Base-by-base conservation (phyloP, 805 yeast species). In the Hermanozyma aechmeae region DNA sequence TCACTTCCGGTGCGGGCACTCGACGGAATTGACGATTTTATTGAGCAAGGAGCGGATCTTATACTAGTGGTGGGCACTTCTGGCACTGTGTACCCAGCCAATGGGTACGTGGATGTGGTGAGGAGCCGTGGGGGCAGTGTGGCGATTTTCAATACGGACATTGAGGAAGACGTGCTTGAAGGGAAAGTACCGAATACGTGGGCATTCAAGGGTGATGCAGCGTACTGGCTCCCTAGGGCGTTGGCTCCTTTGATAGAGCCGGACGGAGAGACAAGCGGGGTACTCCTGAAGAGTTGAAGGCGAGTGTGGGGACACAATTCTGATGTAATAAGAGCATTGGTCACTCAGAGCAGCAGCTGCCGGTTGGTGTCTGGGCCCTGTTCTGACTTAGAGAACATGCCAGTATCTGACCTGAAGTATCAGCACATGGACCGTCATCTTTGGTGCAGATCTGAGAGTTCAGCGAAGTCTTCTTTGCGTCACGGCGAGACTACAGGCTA, bases 11-110 rank as follows among this genome's bases (percentile, higher is more conserved):
- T 82, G 31, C 56, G 56, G 27, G 68, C 65, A 9, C 68, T 86
- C 33, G 77, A 75, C 35, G 56, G 56, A 24, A 84, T 83, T 4
- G 95, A 85, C 53, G 73, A 70, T 25, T 85, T 81, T 42, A 64
- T 84, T 5, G 67, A 72, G 39, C 45, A 58, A 8, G 58, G 47
- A 2, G 59, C 60, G 15, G 95, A 85, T 44, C 54, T 86, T 44
- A 75, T 84, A 3, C 56, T 85, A 28, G 93, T 86, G 11, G 72
- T 86, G 6, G 96, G 96, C 2, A 83, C 95, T 2, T 77, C 87
- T 18, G 84, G 89, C 4, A 62, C 76, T 0, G 86, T 81, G 2
- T 86, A 93, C 78, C 96, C 96, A 4, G 95, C 95, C 3, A 85
- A 87, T 36, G 83, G 94, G 9, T 86, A 83, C 49, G 87, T 86